Evolutionary conservation across 768 basidiomycete genomes (phyloP).

Genomic region (Lentinula edodes): DNA sequence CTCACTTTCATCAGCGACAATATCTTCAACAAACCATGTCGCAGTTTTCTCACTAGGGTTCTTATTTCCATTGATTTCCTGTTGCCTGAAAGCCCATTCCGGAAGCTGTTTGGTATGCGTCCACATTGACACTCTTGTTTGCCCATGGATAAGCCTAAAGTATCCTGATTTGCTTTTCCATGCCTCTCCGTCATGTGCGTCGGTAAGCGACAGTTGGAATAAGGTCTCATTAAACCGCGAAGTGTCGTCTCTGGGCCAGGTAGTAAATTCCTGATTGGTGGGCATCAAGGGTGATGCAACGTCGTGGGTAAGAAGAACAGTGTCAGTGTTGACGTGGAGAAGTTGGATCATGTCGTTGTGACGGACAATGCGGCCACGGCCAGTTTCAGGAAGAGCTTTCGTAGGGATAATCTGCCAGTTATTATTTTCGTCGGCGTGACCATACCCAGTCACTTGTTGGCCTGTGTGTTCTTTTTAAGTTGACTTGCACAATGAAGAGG

Average conservation of each 20-base stretch:
- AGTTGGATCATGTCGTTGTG: conserved; percentile 88
- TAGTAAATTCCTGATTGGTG: conserved; percentile 98
- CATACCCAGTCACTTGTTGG: conserved; percentile 95
- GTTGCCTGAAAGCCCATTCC: conserved; percentile 96
- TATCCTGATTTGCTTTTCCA: conserved; percentile 94
- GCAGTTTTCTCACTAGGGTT: conserved; percentile 76
- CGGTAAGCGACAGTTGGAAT: conserved; percentile 71
- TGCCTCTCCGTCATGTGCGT: conserved; percentile 70
- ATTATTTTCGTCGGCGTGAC: conserved; percentile 92
- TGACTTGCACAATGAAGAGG: background rate
- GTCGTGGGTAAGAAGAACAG: conserved; percentile 87
- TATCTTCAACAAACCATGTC: conserved; percentile 85
- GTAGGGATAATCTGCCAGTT: conserved; percentile 94
- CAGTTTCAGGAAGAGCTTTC: conserved; percentile 89
- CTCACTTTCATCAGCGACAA: conserved; percentile 71
- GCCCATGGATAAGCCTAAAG: conserved; percentile 84
- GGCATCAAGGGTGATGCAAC: conserved; percentile 96
- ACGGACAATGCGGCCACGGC: conserved; percentile 87
- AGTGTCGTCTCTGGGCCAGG: conserved; percentile 76
- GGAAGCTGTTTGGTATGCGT: conserved; percentile 82
- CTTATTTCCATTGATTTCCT: conserved; percentile 98
- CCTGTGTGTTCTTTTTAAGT: conserved; percentile 36
- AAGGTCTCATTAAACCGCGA: conserved; percentile 83
- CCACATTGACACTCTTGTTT: conserved; percentile 92
- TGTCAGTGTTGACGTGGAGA: conserved; percentile 80